phyloP scores from a whole-genome alignment of 2,329 filamentous ascomycete species.

The Epichloe aotearoae region DNA sequence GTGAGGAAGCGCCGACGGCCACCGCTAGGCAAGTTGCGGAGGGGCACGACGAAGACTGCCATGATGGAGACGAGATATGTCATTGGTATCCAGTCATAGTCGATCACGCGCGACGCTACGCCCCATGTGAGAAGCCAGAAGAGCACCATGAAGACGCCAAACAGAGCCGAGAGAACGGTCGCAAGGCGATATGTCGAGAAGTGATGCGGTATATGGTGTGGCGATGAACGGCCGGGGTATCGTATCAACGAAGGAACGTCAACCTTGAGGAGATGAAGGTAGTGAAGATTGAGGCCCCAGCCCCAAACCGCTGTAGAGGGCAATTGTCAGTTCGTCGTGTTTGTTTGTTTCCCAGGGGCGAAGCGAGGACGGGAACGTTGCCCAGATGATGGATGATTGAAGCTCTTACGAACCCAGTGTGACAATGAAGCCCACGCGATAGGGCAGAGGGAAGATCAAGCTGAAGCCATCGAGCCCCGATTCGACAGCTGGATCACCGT shows the following conservation, averaged over 20 bases:
- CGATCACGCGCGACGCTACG: constrained; percentile 53
- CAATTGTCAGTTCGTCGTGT: not conserved
- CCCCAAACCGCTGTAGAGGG: constrained; percentile 79
- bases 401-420: constrained; percentile 53
- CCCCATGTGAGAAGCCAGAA: constrained; percentile 78
- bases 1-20: constrained; percentile 65
- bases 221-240: constrained; percentile 63
- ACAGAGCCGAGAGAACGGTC: constrained; percentile 57
- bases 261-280: constrained; percentile 66
- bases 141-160: constrained; percentile 56
- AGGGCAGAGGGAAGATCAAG: constrained; percentile 75
- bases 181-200: constrained; percentile 78
- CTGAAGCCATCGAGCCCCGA: constrained; percentile 71
- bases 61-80: constrained; percentile 63
- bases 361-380: not conserved
- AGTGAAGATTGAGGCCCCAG: constrained; percentile 87
- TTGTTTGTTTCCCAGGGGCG: not conserved
- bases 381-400: not conserved
- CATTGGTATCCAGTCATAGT: constrained; percentile 78
- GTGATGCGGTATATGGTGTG: constrained; percentile 62
- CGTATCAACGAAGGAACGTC: constrained; percentile 77
- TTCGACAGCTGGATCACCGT: constrained; percentile 61
- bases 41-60: constrained; percentile 57
- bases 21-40: constrained; percentile 51
- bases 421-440: constrained; percentile 73